Conservation (phyloP, 257 asterid genomes). For the Perilla frutescens region DNA sequence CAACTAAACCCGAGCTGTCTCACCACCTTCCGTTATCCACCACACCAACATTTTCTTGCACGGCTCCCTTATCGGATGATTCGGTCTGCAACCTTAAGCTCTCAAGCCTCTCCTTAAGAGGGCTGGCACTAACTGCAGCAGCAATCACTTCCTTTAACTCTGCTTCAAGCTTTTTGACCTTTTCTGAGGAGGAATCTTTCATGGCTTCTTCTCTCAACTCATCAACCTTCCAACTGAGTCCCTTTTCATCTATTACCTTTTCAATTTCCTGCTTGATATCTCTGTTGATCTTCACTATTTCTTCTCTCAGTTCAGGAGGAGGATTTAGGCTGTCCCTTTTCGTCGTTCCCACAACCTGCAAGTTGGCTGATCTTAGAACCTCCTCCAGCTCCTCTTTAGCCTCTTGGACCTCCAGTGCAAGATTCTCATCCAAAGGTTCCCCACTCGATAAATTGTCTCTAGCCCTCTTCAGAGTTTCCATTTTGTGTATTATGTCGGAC, state of each 20-base stretch:
- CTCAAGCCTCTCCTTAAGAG: slow-evolving; percentile 53
- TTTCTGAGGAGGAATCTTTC: slow-evolving; percentile 45
- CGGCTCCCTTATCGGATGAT: slow-evolving; percentile 25
- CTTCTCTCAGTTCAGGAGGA: slow-evolving; percentile 43
- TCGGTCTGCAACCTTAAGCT: slow-evolving; percentile 37
- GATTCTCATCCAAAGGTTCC: slow-evolving; percentile 41
- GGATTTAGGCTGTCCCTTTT: slow-evolving; percentile 28
- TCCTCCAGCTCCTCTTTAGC: slow-evolving; percentile 44
- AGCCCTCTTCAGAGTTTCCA: slow-evolving; percentile 44
- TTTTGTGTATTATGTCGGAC: slow-evolving; percentile 41
- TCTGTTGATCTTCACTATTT: slow-evolving; percentile 38
- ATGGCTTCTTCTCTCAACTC: slow-evolving; percentile 46
- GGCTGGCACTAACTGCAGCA: slow-evolving; percentile 46
- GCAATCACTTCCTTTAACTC: slow-evolving; percentile 52
- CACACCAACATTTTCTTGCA: slow-evolving; percentile 32
- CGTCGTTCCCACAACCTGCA: slow-evolving; percentile 44
- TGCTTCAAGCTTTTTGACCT: slow-evolving; percentile 46
- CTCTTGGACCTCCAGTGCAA: slow-evolving; percentile 37
- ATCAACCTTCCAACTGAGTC: slow-evolving; percentile 42
- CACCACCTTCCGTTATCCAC: slow-evolving; percentile 47
- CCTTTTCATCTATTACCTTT: slow-evolving; percentile 36
- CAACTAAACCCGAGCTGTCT: background rate
- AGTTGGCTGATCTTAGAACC: slow-evolving; percentile 48
- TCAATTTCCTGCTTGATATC: slow-evolving; percentile 49
- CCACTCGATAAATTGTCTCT: slow-evolving; percentile 40